Conservation (phyloP, 257 asterid genomes). For the Solanum boliviense region DNA sequence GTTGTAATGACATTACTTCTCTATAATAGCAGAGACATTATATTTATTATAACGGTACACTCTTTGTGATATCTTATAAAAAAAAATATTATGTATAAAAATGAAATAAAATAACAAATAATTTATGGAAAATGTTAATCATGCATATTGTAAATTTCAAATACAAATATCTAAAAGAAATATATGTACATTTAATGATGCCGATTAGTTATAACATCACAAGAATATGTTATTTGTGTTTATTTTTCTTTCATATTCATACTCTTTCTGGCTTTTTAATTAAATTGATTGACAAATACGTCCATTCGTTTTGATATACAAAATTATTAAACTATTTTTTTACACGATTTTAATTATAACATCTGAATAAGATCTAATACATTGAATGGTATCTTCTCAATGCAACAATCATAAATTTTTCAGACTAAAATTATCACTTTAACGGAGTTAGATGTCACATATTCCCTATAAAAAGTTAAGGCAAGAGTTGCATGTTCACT, state of each 20-base stretch:
- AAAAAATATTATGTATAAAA: background rate
- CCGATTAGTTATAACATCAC: background rate
- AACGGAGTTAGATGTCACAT: background rate
- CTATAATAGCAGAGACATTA: background rate
- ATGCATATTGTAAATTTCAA: background rate
- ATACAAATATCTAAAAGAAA: background rate
- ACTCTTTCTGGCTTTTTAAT: background rate
- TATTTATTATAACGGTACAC: background rate
- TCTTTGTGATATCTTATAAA: too few species aligned
- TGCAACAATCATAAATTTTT: background rate
- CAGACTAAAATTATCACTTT: background rate
- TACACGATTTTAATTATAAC: background rate
- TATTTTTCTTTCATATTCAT: background rate
- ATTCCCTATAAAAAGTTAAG: background rate
- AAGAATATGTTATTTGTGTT: background rate
- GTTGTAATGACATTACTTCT: background rate
- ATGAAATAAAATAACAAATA: background rate
- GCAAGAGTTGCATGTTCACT: constrained; percentile 26
- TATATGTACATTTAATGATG: background rate
- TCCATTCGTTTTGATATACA: background rate
- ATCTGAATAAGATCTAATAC: background rate
- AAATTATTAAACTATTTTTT: background rate
- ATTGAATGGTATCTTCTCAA: background rate
- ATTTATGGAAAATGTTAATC: background rate
- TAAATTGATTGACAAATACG: background rate